Percentiles rank a stretch among this genome's conserved stretches.
phyloP scores from a whole-genome alignment of 2,329 filamentous ascomycete genomes.

The Colletotrichum agaves region DNA sequence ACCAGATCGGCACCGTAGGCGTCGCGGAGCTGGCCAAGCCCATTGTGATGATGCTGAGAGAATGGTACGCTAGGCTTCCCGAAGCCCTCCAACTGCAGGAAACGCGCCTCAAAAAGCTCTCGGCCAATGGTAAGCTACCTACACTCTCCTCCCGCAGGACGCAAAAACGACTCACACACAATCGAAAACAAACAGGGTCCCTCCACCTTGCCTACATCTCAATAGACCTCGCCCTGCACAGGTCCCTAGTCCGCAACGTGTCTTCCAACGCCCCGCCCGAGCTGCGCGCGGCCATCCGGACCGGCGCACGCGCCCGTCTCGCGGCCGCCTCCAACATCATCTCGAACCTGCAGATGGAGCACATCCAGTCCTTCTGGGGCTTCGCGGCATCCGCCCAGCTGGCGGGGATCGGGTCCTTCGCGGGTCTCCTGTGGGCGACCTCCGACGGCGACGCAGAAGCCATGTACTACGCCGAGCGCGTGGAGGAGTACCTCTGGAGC shows the following conservation, averaged over 20 bases:
- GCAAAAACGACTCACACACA: constrained; percentile 32
- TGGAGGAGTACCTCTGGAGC: constrained; percentile 55
- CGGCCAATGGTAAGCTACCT: constrained; percentile 44
- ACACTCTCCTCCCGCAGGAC: constrained; percentile 23
- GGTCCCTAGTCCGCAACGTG: constrained; percentile 58
- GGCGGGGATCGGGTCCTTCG: constrained; percentile 54
- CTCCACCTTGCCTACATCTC: constrained; percentile 63
- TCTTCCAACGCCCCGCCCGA: constrained; percentile 45
- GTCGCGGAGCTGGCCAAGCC: constrained; percentile 49
- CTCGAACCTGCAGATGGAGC: constrained; percentile 55
- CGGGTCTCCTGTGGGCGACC: constrained; percentile 54
- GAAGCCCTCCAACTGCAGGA: constrained; percentile 57
- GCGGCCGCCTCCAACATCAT: constrained; percentile 54
- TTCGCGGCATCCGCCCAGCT: constrained; percentile 56
- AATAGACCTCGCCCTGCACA: constrained; percentile 62
- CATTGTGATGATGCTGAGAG: constrained; percentile 46
- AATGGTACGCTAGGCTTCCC: constrained; percentile 60
- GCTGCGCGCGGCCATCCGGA: constrained; percentile 47
- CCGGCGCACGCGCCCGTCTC: constrained; percentile 52
- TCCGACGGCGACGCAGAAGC: constrained; percentile 51
- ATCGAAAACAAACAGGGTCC: constrained; percentile 52
- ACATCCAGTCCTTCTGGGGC: constrained; percentile 58
- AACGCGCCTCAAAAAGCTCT: constrained; percentile 53
- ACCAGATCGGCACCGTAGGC: constrained; percentile 47
- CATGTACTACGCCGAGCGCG: constrained; percentile 50